Conservation (phyloP, 1,284 basidiomycete genomes). For the Fomitiporia mediterranea region DNA sequence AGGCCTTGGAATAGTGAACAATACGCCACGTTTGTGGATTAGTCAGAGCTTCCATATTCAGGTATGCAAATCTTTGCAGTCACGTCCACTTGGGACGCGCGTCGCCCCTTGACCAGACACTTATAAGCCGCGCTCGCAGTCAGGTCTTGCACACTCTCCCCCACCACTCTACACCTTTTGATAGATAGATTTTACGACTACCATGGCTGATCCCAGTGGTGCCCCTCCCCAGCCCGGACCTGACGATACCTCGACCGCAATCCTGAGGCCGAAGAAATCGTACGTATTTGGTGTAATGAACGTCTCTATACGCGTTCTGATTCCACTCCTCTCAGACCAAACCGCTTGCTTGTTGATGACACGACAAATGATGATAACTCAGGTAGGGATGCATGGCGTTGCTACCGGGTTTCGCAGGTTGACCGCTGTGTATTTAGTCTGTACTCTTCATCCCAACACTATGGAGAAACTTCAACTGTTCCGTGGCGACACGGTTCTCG, state of each 20-base stretch:
- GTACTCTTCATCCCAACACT: conserved; percentile 91
- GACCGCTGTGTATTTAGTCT: conserved; percentile 48
- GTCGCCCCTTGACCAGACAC: conserved; percentile 33
- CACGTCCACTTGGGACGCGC: conserved; percentile 34
- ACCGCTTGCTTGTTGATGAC: conserved; percentile 93
- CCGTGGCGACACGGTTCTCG: conserved; percentile 91
- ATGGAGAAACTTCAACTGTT: conserved; percentile 96
- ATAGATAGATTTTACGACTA: conserved; percentile 14
- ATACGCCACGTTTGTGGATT: neutral
- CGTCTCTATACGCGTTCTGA: conserved; percentile 21
- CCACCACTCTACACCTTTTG: conserved; percentile 25
- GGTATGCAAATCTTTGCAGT: conserved; percentile 3
- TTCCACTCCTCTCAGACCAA: conserved; percentile 56
- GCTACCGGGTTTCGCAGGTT: neutral
- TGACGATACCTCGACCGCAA: conserved; percentile 89
- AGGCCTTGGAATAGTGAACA: neutral
- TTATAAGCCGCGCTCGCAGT: conserved; percentile 27
- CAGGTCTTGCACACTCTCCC: conserved; percentile 22
- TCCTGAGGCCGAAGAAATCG: conserved; percentile 95
- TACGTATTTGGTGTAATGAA: conserved; percentile 41
- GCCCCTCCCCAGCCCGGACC: conserved; percentile 70
- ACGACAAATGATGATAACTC: conserved; percentile 90
- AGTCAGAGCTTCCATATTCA: neutral
- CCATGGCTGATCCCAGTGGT: conserved; percentile 75
- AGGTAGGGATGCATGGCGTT: conserved; percentile 41